Evolutionary conservation across 805 yeast genomes (phyloP), one percentile per base, ranked within the genome.

Genomic region (Yamadazyma philogaea): DNA sequence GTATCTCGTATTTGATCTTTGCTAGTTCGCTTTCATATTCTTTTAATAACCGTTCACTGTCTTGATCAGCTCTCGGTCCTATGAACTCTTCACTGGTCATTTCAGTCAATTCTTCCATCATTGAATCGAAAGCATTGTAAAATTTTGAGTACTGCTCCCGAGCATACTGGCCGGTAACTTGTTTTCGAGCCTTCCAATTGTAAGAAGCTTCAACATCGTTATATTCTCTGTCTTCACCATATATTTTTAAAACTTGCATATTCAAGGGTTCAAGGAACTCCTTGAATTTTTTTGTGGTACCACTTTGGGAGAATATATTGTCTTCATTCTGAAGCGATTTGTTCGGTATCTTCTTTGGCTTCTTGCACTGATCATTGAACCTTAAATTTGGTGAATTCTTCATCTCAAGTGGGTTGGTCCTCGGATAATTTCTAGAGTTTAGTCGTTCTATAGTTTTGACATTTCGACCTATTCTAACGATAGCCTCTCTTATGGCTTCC

Each of bases 241-340:
- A 61, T 7, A 59, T 50, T 45, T 64, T 68, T 36, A 70, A 53
- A 31, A 61, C 53, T 4, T 63, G 61, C 43, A 67, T 63, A 6
- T 54, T 51, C 26, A 70, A 54, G 2, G 73, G 72, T 28, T 49
- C 46, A 22, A 70, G 49, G 45, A 68, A 69, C 19, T 64, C 63
- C 42, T 59, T 39, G 26, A 49, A 47, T 22, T 46, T 32, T 20
- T 28, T 24, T 24, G 28, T 24, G 3, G 28, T 24, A 7, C 28
- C 12, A 7, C 12, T 24, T 7, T 24, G 10, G 28, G 12, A 24
- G 8, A 11, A 24, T n/a, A 11, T 24, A 24, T 11, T 7, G 3
- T 24, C 28, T 24, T 24, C 28, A 7, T 7, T n/a, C 28, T 24
- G n/a, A 24, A 24, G 28, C 10, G 10, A 7, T 11, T 24, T 24